Conservation (phyloP, 1,139 yeast genomes). For the Geotrichum australiense region DNA sequence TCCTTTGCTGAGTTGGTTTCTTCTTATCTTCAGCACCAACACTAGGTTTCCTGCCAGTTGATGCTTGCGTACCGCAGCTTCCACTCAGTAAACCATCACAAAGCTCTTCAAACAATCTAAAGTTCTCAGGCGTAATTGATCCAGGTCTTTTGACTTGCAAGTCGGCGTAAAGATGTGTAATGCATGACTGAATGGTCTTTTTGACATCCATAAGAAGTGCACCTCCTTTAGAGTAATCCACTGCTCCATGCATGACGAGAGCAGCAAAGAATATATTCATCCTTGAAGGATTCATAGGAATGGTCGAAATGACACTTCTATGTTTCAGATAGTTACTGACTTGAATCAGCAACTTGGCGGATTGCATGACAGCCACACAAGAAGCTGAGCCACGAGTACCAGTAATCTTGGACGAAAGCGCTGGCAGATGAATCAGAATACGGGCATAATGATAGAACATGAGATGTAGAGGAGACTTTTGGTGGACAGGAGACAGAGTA, state of each 20-base stretch:
- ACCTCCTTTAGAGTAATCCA: slow-evolving; percentile 81
- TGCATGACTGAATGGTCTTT: slow-evolving; percentile 28
- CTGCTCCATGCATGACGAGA: slow-evolving; percentile 67
- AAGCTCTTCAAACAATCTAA: slow-evolving; percentile 24
- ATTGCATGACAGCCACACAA: slow-evolving; percentile 66
- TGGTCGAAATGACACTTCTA: slow-evolving; percentile 41
- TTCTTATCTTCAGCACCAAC: slow-evolving; percentile 4
- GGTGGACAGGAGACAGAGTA: slow-evolving; percentile 36
- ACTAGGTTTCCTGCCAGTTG: neutral
- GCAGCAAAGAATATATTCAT: slow-evolving; percentile 62
- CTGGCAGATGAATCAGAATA: slow-evolving; percentile 71
- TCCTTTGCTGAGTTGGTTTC: slow-evolving; percentile 5
- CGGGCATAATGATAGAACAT: slow-evolving; percentile 74
- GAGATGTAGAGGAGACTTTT: slow-evolving; percentile 53
- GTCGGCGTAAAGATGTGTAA: slow-evolving; percentile 26
- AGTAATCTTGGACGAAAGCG: slow-evolving; percentile 42
- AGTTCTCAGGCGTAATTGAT: slow-evolving; percentile 22
- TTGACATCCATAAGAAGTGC: slow-evolving; percentile 67
- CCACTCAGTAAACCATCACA: slow-evolving; percentile 24
- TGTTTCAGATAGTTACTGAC: slow-evolving; percentile 47
- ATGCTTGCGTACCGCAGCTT: neutral
- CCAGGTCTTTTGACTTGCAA: slow-evolving; percentile 28
- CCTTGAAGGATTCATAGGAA: slow-evolving; percentile 67
- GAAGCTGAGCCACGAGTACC: slow-evolving; percentile 45
- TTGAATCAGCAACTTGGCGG: slow-evolving; percentile 59